Conservation (phyloP, 192 early-diverging fungal species). For the Mortierella alpina region DNA sequence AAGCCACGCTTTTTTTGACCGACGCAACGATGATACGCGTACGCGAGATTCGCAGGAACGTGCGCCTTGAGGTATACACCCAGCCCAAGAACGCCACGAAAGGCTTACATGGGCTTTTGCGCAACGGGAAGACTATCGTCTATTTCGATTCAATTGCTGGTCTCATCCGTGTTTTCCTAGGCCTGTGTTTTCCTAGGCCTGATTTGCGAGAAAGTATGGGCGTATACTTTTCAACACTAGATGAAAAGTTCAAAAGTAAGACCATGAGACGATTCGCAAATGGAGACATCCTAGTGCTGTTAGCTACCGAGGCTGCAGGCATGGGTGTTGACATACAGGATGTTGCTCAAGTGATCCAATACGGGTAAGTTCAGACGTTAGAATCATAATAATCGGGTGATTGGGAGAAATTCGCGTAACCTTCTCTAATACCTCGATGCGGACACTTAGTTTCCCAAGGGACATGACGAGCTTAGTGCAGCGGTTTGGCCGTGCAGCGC, state of each 20-base stretch:
- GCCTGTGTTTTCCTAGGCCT: not conserved
- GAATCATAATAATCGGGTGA: too few species aligned
- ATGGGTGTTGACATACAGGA: constrained; percentile 14
- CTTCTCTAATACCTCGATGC: too few species aligned
- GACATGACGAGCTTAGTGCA: too few species aligned
- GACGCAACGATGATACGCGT: not conserved
- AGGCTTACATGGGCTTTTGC: constrained; percentile 4
- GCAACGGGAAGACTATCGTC: constrained; percentile 14
- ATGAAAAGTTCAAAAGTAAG: not conserved
- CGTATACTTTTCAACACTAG: constrained; percentile 2
- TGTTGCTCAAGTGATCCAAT: constrained; percentile 27
- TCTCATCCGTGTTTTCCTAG: not conserved
- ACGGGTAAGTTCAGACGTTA: constrained; percentile 21
- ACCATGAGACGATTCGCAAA: not conserved
- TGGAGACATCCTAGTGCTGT: not conserved
- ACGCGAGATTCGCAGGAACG: constrained; percentile 1
- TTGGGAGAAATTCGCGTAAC: too few species aligned
- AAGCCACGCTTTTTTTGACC: constrained; percentile 1
- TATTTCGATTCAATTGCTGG: constrained; percentile 12
- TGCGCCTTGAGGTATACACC: constrained; percentile 17
- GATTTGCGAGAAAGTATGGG: not conserved
- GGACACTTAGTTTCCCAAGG: constrained; percentile 13
- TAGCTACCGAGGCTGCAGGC: constrained; percentile 17
- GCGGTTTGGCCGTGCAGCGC: too few species aligned
- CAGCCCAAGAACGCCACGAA: constrained; percentile 12